A percentile compares a stretch with the other conserved stretches of the same genome.
Evolutionary conservation across 1,284 basidiomycete species (phyloP).

Genomic region (Trichosporon ovoides): DNA sequence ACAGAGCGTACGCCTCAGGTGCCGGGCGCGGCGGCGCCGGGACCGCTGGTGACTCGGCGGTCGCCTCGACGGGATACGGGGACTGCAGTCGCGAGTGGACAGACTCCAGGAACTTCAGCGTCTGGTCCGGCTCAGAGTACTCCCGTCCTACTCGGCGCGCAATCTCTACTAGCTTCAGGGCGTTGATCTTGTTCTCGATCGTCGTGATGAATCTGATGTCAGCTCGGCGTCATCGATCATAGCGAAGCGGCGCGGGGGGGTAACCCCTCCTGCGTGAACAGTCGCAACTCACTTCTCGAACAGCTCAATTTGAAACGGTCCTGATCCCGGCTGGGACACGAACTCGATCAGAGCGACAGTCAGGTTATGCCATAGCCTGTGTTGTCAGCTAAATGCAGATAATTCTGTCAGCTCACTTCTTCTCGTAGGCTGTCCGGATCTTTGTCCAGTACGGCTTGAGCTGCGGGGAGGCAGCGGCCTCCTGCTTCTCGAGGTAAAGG

Average conservation of each 20-base stretch:
- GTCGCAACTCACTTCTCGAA: conserved; percentile 64
- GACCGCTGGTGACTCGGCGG: conserved; percentile 33
- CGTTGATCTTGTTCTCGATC: conserved; percentile 77
- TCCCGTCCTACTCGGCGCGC: conserved; percentile 82
- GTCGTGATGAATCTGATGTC: conserved; percentile 58
- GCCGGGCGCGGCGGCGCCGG: conserved; percentile 53
- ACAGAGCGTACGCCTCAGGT: conserved; percentile 75
- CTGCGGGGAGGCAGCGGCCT: conserved; percentile 65
- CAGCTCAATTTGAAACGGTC: conserved; percentile 75
- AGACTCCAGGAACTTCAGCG: conserved; percentile 72
- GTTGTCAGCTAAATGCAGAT: background rate
- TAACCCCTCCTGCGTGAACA: conserved; percentile 28
- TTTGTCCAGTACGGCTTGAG: conserved; percentile 73
- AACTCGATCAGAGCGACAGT: conserved; percentile 81
- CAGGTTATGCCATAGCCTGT: conserved; percentile 94
- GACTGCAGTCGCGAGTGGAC: conserved; percentile 62
- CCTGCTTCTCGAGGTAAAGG: conserved; percentile 62
- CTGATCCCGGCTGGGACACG: conserved; percentile 68
- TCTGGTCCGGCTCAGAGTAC: conserved; percentile 70
- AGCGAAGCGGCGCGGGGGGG: too few species aligned
- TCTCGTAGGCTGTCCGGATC: conserved; percentile 66
- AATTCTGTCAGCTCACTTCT: conserved; percentile 70
- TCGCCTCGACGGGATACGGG: conserved; percentile 41
- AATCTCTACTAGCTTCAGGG: conserved; percentile 82
- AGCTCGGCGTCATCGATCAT: conserved; percentile 12